These are phyloP conservation scores for Dovyalis caffra DNA, from an alignment of 345 rosid genomes.

Conservation along the genomic window DNA sequence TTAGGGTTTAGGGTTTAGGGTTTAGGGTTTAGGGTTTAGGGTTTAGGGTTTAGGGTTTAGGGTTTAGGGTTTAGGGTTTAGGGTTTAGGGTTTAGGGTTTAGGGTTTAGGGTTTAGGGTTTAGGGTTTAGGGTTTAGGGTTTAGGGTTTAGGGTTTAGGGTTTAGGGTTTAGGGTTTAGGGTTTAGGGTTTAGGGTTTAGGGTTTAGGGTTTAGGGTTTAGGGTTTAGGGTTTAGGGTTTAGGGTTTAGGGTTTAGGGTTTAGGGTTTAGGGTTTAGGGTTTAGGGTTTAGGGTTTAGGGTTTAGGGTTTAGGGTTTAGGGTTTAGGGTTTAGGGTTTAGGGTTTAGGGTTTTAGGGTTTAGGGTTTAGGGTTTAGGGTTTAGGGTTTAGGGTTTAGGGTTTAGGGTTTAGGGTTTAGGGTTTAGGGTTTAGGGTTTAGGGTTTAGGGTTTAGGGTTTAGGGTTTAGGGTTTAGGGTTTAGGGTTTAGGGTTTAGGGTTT, in stretches of 20 bases:
- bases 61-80: slow-evolving; percentile 19
- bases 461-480: background rate
- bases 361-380: slow-evolving; percentile 18
- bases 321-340: slow-evolving; percentile 6
- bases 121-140: slow-evolving; percentile 7
- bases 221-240: slow-evolving; percentile 15
- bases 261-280: slow-evolving; percentile 8
- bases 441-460: slow-evolving; percentile 11
- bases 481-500: background rate
- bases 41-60: slow-evolving; percentile 18
- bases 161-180: slow-evolving; percentile 13
- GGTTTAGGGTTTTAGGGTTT: slow-evolving; percentile 21
- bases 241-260: slow-evolving; percentile 11
- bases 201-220: slow-evolving; percentile 13
- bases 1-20: slow-evolving; percentile 18
- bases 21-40: slow-evolving; percentile 17
- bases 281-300: slow-evolving; percentile 12
- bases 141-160: slow-evolving; percentile 7
- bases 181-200: slow-evolving; percentile 13
- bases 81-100: slow-evolving; percentile 18
- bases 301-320: slow-evolving; percentile 14
- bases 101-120: slow-evolving; percentile 1
- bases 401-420: slow-evolving; percentile 16
- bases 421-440: slow-evolving; percentile 11
- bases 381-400: slow-evolving; percentile 17